Base-by-base conservation (phyloP, 345 rosid species). In the Acer negundo region DNA sequence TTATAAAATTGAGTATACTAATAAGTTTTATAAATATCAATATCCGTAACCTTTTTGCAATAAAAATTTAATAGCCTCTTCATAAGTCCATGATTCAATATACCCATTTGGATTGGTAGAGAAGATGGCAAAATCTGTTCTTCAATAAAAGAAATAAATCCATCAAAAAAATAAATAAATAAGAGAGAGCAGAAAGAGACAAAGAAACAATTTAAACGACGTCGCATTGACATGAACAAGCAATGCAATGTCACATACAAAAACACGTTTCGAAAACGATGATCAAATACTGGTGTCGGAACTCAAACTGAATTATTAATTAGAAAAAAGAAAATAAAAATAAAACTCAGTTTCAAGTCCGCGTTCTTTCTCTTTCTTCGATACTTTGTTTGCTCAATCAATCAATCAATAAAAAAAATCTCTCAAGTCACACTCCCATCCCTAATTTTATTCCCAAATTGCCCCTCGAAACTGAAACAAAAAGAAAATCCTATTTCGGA, bases 321-420 rank as follows among this genome's bases (percentile, higher is more conserved):
- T 70, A 68, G 42, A 26, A 80, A 85, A 59, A 62, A 4, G 24
- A 62, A 61, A 53, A 55, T 35, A 78, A 71, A 74, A 74, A 10
- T 62, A 69, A 77, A 69, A 70, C 28, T 12, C 13, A 7, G 53
- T 79, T 85, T 85, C 79, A 81, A 78, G 88, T 84, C 90, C 92
- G 82, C 46, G 16, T 74, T 73, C 74, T 35, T 79, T 81, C 89
- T 79, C 77, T 64, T 69, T 62, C 75, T 16, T 40, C 70, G 12
- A 17, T 49, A 16, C 83, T 49, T 3, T 62, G 35, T 22, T 24
- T 72, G 59, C 44, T 61, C 61, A 23, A 38, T 74, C 58, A 70
- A 62, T 24, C 75, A 62, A 72, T 67, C 72, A 75, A 9, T 26
- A 46, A 46, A 46, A 46, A 46, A 46, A 10, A 46, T 9, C 12